Evolutionary conservation across 768 basidiomycete species (phyloP), one percentile per base, ranked within the genome.

Genomic region (Panellus pusillus): DNA sequence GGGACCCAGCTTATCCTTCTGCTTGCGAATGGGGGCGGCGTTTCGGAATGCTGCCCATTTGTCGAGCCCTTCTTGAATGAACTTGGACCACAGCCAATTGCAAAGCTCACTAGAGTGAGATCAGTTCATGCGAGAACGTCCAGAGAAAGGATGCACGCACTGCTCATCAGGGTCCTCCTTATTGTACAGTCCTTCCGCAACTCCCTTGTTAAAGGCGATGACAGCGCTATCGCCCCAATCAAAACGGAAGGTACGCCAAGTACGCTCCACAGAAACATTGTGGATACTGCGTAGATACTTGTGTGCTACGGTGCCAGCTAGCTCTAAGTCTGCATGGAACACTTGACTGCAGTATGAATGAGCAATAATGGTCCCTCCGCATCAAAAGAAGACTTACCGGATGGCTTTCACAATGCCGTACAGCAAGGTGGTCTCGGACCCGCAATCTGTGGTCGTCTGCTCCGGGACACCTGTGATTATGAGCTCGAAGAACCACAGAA

Each of bases 391-490:
- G n/a, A n/a, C 58, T 24, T 52, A 73, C 73, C 64, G 48, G 4
- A 74, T 52, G 1, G 69, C 68, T 45, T 66, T 71, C 2, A 46
- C 58, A 36, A 69, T 47, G 1, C 69, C 69, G 66, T 50, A 75
- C 1, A 68, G 29, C 19, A 63, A 45, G 1, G 67, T 71, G 0
- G 72, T 74, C 44, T 77, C 73, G 0, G 67, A 66, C 1, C 73
- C 68, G 56, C 68, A 72, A 42, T 76, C 74, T 0, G 68, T 71
- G 1, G 65, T 65, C 9, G 65, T 62, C 47, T 74, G 71, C 0
- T 71, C 11, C 6, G 72, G 72, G 9, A 73, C 60, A 0, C 73
- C 71, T 72, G 55, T 32, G 0, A 31, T 12, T 17, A 15, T 48
- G 6, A 17, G 44, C 12, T 49, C 3, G 40, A n/a, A 20, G 8